phyloP scores from a whole-genome alignment of 2,329 filamentous ascomycete species.

The Sarocladium oryzae region DNA sequence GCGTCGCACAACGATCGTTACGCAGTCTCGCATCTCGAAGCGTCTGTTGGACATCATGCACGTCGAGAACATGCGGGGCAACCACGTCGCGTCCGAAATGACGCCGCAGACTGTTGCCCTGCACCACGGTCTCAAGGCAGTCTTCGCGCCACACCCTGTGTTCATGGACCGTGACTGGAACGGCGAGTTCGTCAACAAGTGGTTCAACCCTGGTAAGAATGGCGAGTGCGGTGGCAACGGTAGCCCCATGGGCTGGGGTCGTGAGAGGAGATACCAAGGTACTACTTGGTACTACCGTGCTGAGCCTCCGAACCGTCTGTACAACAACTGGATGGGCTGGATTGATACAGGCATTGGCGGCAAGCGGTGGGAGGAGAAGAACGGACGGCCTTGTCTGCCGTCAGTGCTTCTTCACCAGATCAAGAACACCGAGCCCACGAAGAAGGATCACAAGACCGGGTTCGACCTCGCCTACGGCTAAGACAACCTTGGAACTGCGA shows the following conservation, averaged over 20 bases:
- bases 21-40: slow-evolving; percentile 67
- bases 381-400: slow-evolving; percentile 53
- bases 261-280: slow-evolving; percentile 51
- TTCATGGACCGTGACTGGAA: slow-evolving; percentile 72
- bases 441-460: slow-evolving; percentile 32
- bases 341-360: slow-evolving; percentile 50
- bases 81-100: slow-evolving; percentile 77
- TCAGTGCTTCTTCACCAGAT: slow-evolving; percentile 54
- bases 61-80: slow-evolving; percentile 64
- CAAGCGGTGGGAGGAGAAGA: slow-evolving; percentile 44
- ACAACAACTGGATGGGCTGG: slow-evolving; percentile 59
- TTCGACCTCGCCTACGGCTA: slow-evolving; percentile 33
- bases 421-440: slow-evolving; percentile 49
- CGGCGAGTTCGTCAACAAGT: slow-evolving; percentile 44
- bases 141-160: slow-evolving; percentile 71
- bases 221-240: slow-evolving; percentile 48
- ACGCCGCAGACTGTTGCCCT: slow-evolving; percentile 66
- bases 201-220: slow-evolving; percentile 53
- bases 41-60: slow-evolving; percentile 71
- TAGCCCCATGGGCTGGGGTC: slow-evolving; percentile 53
- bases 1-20: slow-evolving; percentile 70
- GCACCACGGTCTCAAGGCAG: slow-evolving; percentile 72
- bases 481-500: slow-evolving; percentile 11
- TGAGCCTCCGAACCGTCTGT: slow-evolving; percentile 49
- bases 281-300: slow-evolving; percentile 57